These are phyloP conservation scores for Monosporozyma servazzii DNA, from an alignment of 805 yeast species.

Conservation along the genomic window DNA sequence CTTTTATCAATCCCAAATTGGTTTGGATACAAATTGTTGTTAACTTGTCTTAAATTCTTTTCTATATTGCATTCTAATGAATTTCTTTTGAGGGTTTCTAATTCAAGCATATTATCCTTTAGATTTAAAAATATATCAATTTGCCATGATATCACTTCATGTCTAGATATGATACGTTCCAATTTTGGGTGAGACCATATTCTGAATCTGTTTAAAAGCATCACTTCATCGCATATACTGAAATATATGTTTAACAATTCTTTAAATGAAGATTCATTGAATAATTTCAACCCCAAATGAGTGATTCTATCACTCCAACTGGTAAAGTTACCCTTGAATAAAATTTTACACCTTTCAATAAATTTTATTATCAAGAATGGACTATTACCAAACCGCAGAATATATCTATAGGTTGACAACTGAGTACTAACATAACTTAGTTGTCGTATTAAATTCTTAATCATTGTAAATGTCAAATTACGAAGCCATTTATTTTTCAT, in stretches of 20 bases:
- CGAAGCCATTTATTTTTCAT: background rate
- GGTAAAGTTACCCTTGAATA: background rate
- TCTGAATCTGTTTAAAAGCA: slow-evolving; percentile 39
- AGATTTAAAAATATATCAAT: slow-evolving; percentile 53
- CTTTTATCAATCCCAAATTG: slow-evolving; percentile 6
- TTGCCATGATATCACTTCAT: slow-evolving; percentile 64
- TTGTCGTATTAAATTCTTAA: background rate
- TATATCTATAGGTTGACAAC: slow-evolving; percentile 39
- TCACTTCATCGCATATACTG: slow-evolving; percentile 54
- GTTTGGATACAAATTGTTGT: slow-evolving; percentile 7
- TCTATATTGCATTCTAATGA: slow-evolving; percentile 25
- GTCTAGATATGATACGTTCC: slow-evolving; percentile 36
- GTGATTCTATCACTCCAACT: background rate
- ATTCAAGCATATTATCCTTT: slow-evolving; percentile 39
- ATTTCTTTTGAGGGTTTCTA: slow-evolving; percentile 14
- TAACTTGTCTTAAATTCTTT: slow-evolving; percentile 42
- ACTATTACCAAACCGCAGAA: slow-evolving; percentile 60
- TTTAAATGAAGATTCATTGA: background rate
- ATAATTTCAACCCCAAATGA: background rate
- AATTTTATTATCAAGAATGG: slow-evolving; percentile 39
- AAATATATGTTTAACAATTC: slow-evolving; percentile 52
- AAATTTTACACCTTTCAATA: background rate
- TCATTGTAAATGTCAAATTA: background rate
- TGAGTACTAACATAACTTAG: background rate
- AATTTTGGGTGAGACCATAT: slow-evolving; percentile 24